Conservation (phyloP, 2,329 filamentous ascomycete species). For the Didymella glomerata region DNA sequence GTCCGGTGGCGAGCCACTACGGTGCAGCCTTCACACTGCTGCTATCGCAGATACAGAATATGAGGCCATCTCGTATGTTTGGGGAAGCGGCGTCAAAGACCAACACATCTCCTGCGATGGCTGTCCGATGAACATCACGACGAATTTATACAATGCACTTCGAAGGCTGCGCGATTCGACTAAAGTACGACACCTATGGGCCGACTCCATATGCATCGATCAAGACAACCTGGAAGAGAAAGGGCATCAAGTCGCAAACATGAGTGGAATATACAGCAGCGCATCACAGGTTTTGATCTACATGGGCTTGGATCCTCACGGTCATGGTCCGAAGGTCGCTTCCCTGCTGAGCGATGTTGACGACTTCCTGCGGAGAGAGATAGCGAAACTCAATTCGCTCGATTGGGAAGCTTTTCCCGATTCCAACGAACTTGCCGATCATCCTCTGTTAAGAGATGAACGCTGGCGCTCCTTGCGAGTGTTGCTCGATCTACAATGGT, state of each 20-base stretch:
- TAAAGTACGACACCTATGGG: background rate
- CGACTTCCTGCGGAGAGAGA: background rate
- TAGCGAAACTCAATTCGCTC: background rate
- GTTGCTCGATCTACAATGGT: background rate
- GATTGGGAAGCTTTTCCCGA: background rate
- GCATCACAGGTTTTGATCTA: background rate
- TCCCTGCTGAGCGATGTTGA: background rate
- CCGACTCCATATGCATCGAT: conserved; percentile 1
- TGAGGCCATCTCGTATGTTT: background rate
- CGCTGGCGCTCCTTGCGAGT: background rate
- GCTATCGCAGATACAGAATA: background rate
- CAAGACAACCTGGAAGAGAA: background rate
- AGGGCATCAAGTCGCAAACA: background rate
- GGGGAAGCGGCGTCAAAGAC: background rate
- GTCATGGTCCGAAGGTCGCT: background rate
- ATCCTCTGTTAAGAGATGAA: background rate
- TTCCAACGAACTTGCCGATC: background rate
- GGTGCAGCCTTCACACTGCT: background rate
- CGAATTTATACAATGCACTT: background rate
- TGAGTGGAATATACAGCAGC: background rate
- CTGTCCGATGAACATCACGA: background rate
- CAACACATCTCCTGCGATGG: background rate
- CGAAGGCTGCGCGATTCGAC: background rate
- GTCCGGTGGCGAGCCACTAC: background rate
- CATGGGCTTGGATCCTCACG: background rate